These are phyloP conservation scores for Colletotrichum acutatum DNA, from an alignment of 2,329 filamentous ascomycete species.

Conservation along the genomic window DNA sequence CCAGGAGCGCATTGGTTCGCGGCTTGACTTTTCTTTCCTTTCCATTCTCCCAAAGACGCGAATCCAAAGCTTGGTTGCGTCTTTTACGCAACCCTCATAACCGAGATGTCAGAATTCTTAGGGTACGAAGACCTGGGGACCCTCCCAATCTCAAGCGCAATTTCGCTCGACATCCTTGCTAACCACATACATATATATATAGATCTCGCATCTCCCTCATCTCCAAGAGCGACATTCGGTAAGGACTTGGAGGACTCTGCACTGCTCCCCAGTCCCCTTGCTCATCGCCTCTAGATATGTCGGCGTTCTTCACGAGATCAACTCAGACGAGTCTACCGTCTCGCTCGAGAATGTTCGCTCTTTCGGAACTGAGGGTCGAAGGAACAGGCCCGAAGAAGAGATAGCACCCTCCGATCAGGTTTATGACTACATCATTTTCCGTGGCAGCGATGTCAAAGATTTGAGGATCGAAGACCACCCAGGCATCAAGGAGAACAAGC, in stretches of 20 bases:
- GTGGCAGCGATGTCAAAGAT: slow-evolving; percentile 98
- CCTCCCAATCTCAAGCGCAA: slow-evolving; percentile 37
- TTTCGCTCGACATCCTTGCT: slow-evolving; percentile 22
- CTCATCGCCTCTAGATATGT: slow-evolving; percentile 75
- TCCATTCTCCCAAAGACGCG: slow-evolving; percentile 22
- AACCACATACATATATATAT: slow-evolving; percentile 31
- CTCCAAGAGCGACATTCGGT: slow-evolving; percentile 98
- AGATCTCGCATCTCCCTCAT: slow-evolving; percentile 96
- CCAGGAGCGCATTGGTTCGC: slow-evolving; percentile 30
- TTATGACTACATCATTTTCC: slow-evolving; percentile 99
- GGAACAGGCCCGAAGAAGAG: slow-evolving; percentile 81
- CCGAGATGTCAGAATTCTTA: slow-evolving; percentile 69
- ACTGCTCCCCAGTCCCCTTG: slow-evolving; percentile 26
- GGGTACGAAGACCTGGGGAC: slow-evolving; percentile 56
- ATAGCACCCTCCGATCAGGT: slow-evolving; percentile 86
- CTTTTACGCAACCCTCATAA: slow-evolving; percentile 51
- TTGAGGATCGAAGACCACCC: slow-evolving; percentile 90
- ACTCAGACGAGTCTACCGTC: slow-evolving; percentile 95
- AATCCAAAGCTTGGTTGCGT: slow-evolving; percentile 48
- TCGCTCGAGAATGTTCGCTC: slow-evolving; percentile 96
- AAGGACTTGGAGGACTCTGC: slow-evolving; percentile 50
- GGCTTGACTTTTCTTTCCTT: slow-evolving; percentile 33
- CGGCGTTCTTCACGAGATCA: slow-evolving; percentile 96
- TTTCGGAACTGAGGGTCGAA: slow-evolving; percentile 92
- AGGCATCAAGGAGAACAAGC: slow-evolving; percentile 78